Conservation (phyloP, 768 basidiomycete species). For the Candolleomyces eurysporus region DNA sequence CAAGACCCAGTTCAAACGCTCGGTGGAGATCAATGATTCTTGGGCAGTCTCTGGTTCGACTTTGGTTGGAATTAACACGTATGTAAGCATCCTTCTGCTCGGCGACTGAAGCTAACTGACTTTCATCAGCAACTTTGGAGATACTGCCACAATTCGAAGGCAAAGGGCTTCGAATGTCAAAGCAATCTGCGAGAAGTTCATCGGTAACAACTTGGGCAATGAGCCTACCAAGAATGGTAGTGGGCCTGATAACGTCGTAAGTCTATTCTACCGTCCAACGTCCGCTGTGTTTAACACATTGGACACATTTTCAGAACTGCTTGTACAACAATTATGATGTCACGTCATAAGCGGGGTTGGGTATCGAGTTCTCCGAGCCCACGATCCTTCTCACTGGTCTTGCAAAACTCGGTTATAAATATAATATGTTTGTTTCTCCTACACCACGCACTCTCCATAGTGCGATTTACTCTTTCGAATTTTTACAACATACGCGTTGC, state of each 20-base stretch:
- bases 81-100: constrained; percentile 7
- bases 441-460: no score
- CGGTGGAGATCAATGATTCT: constrained; percentile 30
- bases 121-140: constrained; percentile 32
- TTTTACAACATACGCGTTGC: constrained; percentile 55
- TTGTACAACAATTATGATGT: neutral
- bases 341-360: no score
- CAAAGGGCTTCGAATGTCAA: constrained; percentile 26
- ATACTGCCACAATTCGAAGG: constrained; percentile 31
- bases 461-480: no score
- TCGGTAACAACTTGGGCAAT: constrained; percentile 27
- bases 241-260: constrained; percentile 30
- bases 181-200: constrained; percentile 30
- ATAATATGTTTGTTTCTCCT: no score
- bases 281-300: neutral
- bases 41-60: constrained; percentile 31
- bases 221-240: constrained; percentile 28
- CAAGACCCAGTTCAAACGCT: constrained; percentile 27
- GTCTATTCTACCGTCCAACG: neutral
- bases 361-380: no score
- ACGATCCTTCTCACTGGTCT: no score
- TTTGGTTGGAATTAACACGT: constrained; percentile 33
- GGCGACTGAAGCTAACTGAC: neutral
- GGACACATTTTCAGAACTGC: neutral
- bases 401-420: no score